phyloP scores from a whole-genome alignment of 768 basidiomycete genomes.

The Lepiota subincarnata region DNA sequence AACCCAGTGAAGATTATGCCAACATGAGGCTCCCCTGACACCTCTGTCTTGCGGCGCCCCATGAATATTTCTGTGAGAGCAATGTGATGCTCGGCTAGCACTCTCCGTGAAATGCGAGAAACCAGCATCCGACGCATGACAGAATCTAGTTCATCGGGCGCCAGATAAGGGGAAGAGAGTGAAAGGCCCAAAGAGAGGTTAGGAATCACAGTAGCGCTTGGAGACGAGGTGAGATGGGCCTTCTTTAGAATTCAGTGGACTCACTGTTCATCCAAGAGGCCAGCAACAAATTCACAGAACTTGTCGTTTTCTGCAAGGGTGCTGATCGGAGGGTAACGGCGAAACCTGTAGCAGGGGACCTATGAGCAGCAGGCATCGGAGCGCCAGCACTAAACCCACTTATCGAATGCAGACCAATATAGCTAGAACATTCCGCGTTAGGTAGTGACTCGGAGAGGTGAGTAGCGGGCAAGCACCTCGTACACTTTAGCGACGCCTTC shows the following conservation, averaged over 20 bases:
- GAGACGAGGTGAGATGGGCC: neutral
- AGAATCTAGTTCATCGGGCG: slow-evolving; percentile 74
- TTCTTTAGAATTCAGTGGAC: slow-evolving; percentile 20
- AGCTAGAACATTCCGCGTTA: slow-evolving; percentile 42
- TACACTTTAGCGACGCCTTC: slow-evolving; percentile 82
- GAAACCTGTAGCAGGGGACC: slow-evolving; percentile 44
- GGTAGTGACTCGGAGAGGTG: neutral
- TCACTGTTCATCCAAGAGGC: slow-evolving; percentile 74
- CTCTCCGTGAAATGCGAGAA: slow-evolving; percentile 85
- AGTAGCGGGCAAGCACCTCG: slow-evolving; percentile 43
- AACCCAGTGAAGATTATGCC: slow-evolving; percentile 83
- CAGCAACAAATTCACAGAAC: slow-evolving; percentile 71
- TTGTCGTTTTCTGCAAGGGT: slow-evolving; percentile 69
- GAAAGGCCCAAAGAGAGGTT: slow-evolving; percentile 78
- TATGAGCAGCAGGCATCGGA: slow-evolving; percentile 1
- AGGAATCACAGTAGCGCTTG: slow-evolving; percentile 75
- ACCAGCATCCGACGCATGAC: slow-evolving; percentile 92
- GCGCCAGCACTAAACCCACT: slow-evolving; percentile 35
- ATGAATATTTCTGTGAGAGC: slow-evolving; percentile 63
- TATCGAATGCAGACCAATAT: slow-evolving; percentile 86
- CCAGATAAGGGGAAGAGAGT: slow-evolving; percentile 74
- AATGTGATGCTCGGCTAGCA: slow-evolving; percentile 86
- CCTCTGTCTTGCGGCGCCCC: slow-evolving; percentile 27
- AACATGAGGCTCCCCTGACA: slow-evolving; percentile 55
- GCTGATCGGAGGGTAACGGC: slow-evolving; percentile 68